Evolutionary conservation across 305 asterid species (phyloP).

Genomic region (Withania somnifera): DNA sequence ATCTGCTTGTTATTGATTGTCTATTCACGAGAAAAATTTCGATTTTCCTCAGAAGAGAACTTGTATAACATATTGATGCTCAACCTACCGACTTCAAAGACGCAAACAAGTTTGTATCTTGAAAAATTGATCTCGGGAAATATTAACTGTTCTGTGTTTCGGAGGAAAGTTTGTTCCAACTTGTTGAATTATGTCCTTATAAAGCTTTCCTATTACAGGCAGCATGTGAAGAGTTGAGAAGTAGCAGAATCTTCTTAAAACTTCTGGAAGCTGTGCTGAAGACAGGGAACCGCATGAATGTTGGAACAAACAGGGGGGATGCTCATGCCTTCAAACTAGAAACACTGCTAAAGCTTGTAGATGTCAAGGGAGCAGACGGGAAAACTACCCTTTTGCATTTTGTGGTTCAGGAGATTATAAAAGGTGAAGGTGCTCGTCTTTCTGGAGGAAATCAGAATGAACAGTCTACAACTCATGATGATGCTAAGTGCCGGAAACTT

Average conservation of each 20-base stretch:
- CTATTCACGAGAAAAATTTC: neutral
- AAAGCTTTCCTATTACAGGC: neutral
- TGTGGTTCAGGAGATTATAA: constrained; percentile 10
- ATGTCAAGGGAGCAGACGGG: constrained; percentile 8
- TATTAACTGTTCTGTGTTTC: neutral
- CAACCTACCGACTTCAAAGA: neutral
- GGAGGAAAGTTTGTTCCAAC: neutral
- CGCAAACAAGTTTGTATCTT: neutral
- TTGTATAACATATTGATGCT: neutral
- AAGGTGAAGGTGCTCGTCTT: constrained; percentile 15
- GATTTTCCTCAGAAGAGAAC: neutral
- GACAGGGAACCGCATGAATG: constrained; percentile 12
- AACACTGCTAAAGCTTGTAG: constrained; percentile 9
- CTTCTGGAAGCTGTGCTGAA: constrained; percentile 9
- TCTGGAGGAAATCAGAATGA: neutral
- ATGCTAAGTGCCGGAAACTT: constrained; percentile 1
- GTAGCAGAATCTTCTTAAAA: constrained; percentile 13
- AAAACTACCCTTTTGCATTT: constrained; percentile 10
- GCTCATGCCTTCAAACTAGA: constrained; percentile 10
- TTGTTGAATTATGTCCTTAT: neutral
- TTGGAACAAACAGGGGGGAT: constrained; percentile 11
- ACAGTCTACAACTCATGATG: neutral
- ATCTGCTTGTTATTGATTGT: neutral
- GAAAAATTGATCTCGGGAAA: neutral
- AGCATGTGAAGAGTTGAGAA: constrained; percentile 12